Base-by-base conservation (phyloP, 2,329 filamentous ascomycete species). In the Neurospora sp. region DNA sequence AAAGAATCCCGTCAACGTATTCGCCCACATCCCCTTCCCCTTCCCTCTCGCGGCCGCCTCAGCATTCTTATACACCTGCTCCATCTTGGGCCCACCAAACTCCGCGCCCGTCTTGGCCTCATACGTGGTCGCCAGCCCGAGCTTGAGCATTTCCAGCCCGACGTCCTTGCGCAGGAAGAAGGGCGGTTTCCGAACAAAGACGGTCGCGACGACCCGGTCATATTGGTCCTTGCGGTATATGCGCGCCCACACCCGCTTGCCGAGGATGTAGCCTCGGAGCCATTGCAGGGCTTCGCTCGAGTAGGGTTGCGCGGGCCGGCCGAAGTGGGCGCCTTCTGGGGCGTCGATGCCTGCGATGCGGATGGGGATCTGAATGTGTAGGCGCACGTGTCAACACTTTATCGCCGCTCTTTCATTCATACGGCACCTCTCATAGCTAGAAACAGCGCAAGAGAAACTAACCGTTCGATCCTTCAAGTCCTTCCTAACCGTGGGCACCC, bases 311-410 rank as follows among this genome's bases (percentile, higher is more conserved):
- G 90, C 92, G 36, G 92, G 91, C 67, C 89, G 88, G 69, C 96
- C 96, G 80, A 97, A 99, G 80, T 99, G 96, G 8, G 94, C 90
- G 69, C 92, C 84, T 81, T 99, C 96, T 1, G 96, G 96, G 11
- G 96, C 96, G 80, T 99, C 96, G 69, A 99, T 83, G 67, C 96
- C 96, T 17, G 96, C 96, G 70, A 99, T 85, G 37, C 96, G 92
- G 70, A 99, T 87, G 68, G 94, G 89, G 74, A 99, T 92, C 91
- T 96, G 76, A 8, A 12, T 12, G 52, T 28, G 23, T 11, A 39
- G 38, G 38, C 15, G 10, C 28, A 23, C 15, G 28, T n/a, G 52
- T 62, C 28, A 66, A 38, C 66, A 66, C 66, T 39, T 17, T 66
- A 62, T 17, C 8, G 28, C 6, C 6, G 28, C 52, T 15, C 23